These are phyloP conservation scores for Garcia nutans DNA, from an alignment of 345 rosid species.

Conservation along the genomic window DNA sequence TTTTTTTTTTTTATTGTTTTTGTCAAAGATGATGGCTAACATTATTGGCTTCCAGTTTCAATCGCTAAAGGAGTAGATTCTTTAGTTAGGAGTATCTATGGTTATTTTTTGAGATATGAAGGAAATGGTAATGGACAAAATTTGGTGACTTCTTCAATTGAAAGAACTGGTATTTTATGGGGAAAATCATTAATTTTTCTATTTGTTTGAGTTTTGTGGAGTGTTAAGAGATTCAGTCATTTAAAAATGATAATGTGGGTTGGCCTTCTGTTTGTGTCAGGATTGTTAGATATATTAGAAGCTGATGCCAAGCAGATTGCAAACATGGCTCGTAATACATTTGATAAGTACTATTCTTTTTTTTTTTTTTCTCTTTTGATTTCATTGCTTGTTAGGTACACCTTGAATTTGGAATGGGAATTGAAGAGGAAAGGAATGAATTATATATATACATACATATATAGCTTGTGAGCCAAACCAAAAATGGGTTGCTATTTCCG, in stretches of 20 bases:
- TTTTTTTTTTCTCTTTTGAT: not conserved
- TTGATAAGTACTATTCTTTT: constrained; percentile 7
- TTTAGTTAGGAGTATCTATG: not conserved
- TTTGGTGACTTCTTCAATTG: constrained; percentile 24
- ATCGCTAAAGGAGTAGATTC: constrained; percentile 12
- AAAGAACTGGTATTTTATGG: constrained; percentile 39
- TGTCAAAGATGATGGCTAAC: no score
- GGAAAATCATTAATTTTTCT: not conserved
- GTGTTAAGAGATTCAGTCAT: not conserved
- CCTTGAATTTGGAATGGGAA: no score
- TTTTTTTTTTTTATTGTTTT: no score
- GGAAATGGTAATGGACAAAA: constrained; percentile 11
- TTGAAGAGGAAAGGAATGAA: not conserved
- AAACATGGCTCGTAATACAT: constrained; percentile 24
- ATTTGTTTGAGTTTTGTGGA: not conserved
- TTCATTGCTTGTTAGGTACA: not conserved
- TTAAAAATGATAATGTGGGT: not conserved
- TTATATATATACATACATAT: no score
- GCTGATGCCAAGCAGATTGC: constrained; percentile 34
- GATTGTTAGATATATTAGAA: constrained; percentile 19
- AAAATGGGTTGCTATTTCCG: no score
- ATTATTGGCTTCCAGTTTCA: constrained; percentile 30
- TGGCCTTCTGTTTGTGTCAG: not conserved
- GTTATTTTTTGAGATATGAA: constrained; percentile 7
- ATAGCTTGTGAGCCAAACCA: no score